Evolutionary conservation across 805 yeast genomes (phyloP), one percentile per base, ranked within the genome.

Genomic region (Deakozyma indianensis): DNA sequence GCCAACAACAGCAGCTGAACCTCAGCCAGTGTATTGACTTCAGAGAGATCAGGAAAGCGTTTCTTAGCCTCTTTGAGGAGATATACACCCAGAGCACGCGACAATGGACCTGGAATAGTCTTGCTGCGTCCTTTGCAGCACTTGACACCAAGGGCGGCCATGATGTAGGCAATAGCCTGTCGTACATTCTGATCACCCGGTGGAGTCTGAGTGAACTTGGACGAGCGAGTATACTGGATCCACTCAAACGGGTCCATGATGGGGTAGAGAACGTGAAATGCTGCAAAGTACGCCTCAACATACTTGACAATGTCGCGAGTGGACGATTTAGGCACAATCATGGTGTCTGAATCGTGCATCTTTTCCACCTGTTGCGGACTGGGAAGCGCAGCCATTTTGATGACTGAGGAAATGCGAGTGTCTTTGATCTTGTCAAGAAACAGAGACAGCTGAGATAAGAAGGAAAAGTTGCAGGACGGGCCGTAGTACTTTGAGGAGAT

Each of bases 381-480:
- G 7, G 38, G 38, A 7, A 32, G 18, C 7, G 38, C 38, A 11
- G 38, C 38, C 38, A 32, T 32, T 7, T 32, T 32, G 38, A 32
- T 7, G 16, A 32, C 38, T 5, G 38, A 32, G 5, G 38, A 32
- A 5, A 32, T 9, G 20, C 38, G 9, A 5, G 38, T 32, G 46
- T 48, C 27, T 40, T 43, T 27, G 38, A 32, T 32, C 18, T 32
- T 32, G 38, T 32, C 38, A 7, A 32, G 18, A 32, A 32, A 32
- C 38, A n/a, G 9, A 5, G 38, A 32, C 4, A 32, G 38, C 18
- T 32, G 38, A 5, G 38, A 32, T n/a, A 32, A n/a, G 16, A 32
- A 32, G 5, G 38, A 32, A n/a, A 32, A 32, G 18, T 32, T 32
- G 18, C 38, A 32, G 18, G 38, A 32, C 4, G 38, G 38, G 5